Evolutionary conservation across 2,329 filamentous ascomycete genomes (phyloP).

Genomic region (Huntiella moniliformis): DNA sequence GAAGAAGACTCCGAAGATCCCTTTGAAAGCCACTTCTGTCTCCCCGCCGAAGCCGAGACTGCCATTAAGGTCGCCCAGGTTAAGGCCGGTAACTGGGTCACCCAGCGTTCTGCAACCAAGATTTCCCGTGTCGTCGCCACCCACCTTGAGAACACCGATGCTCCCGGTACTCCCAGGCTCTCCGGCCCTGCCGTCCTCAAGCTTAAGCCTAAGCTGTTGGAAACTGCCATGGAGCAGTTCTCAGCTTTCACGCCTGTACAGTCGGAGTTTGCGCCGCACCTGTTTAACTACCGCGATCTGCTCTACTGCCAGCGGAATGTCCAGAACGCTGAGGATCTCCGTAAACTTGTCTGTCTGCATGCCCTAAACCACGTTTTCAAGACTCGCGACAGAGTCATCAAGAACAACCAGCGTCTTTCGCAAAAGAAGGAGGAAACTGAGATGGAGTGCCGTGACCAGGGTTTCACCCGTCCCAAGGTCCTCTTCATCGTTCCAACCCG

Average conservation of each 20-base stretch:
- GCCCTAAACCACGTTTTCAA: slow-evolving; percentile 85
- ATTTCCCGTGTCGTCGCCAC: slow-evolving; percentile 29
- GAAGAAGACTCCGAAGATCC: slow-evolving; percentile 43
- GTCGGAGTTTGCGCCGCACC: slow-evolving; percentile 44
- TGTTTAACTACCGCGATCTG: slow-evolving; percentile 71
- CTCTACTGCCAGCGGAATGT: slow-evolving; percentile 55
- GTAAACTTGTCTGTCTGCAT: slow-evolving; percentile 61
- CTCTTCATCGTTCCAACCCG: slow-evolving; percentile 79
- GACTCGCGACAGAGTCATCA: slow-evolving; percentile 79
- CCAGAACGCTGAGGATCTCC: slow-evolving; percentile 47
- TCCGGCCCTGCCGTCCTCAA: slow-evolving; percentile 29
- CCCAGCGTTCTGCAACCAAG: slow-evolving; percentile 27
- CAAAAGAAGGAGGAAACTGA: slow-evolving; percentile 45
- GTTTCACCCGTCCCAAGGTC: slow-evolving; percentile 86
- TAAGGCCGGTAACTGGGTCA: slow-evolving; percentile 31
- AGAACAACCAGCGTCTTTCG: slow-evolving; percentile 68
- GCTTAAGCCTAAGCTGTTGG: slow-evolving; percentile 52
- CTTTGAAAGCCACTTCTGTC: slow-evolving; percentile 64
- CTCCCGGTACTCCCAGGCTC: slow-evolving; percentile 15
- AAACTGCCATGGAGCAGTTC: slow-evolving; percentile 33
- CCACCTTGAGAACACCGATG: slow-evolving; percentile 21
- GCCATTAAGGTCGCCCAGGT: slow-evolving; percentile 32
- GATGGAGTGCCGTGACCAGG: slow-evolving; percentile 72
- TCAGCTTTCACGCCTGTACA: slow-evolving; percentile 42
- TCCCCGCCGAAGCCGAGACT: slow-evolving; percentile 42